A percentile compares a stretch with the other conserved stretches of the same genome.
These are phyloP conservation scores for Candida silvatica DNA, from an alignment of 805 yeast species.

Conservation along the genomic window DNA sequence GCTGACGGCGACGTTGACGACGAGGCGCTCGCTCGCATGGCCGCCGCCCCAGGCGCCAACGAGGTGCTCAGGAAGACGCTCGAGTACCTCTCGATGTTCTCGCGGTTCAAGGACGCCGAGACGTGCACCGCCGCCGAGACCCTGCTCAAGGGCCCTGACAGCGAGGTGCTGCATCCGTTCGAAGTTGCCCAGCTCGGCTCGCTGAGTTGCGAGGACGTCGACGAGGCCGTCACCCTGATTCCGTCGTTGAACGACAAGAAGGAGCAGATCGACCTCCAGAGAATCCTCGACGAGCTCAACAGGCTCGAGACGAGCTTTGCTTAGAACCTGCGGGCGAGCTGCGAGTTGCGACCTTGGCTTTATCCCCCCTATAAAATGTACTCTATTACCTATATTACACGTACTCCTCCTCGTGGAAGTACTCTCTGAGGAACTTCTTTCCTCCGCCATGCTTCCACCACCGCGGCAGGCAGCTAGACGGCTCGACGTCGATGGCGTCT, in stretches of 20 bases:
- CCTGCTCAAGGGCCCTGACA: constrained; percentile 65
- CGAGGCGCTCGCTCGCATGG: constrained; percentile 40
- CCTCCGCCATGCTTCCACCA: constrained; percentile 76
- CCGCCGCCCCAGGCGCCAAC: constrained; percentile 65
- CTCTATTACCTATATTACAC: no score
- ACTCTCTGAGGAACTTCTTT: constrained; percentile 43
- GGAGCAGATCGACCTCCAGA: constrained; percentile 79
- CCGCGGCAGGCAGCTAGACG: constrained; percentile 55
- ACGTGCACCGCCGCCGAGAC: constrained; percentile 92
- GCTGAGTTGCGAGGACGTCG: constrained; percentile 91
- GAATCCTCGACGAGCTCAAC: constrained; percentile 79
- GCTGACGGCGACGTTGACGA: constrained; percentile 31
- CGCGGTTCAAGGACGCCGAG: constrained; percentile 86
- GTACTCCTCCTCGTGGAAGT: constrained; percentile 22
- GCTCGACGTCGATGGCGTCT: constrained; percentile 29
- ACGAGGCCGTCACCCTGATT: constrained; percentile 88
- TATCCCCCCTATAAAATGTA: background rate
- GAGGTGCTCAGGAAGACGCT: constrained; percentile 88
- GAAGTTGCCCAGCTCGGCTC: constrained; percentile 86
- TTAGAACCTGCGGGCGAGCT: background rate
- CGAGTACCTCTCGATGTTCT: constrained; percentile 76
- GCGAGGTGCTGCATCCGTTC: constrained; percentile 80
- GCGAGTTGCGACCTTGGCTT: no score
- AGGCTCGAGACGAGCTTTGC: constrained; percentile 39
- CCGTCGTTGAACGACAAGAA: constrained; percentile 81